Conservation (phyloP, 2,329 filamentous ascomycete genomes). For the Aphanocladium album region DNA sequence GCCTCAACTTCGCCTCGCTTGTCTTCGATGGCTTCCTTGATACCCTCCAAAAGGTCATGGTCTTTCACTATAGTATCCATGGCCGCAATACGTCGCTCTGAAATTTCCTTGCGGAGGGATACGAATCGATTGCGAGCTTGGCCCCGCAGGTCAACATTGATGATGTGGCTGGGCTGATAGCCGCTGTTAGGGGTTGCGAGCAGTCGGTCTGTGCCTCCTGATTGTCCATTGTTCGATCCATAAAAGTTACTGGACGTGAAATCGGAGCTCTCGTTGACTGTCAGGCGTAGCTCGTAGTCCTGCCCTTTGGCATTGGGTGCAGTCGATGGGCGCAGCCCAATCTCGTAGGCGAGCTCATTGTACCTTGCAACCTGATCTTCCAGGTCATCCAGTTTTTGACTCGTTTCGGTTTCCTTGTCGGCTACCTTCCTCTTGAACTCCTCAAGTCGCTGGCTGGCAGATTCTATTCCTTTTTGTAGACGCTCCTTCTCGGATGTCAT, state of each 20-base stretch:
- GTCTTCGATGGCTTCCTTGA: slow-evolving; percentile 95
- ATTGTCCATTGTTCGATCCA: slow-evolving; percentile 30
- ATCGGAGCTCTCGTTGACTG: slow-evolving; percentile 72
- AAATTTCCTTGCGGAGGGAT: slow-evolving; percentile 78
- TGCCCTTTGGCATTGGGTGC: slow-evolving; percentile 80
- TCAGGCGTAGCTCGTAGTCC: slow-evolving; percentile 79
- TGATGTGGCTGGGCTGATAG: slow-evolving; percentile 82
- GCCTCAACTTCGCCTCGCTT: slow-evolving; percentile 90
- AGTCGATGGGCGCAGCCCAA: slow-evolving; percentile 78
- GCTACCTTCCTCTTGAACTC: slow-evolving; percentile 78
- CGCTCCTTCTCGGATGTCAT: slow-evolving; percentile 95
- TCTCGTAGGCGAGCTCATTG: slow-evolving; percentile 92
- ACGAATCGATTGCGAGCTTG: slow-evolving; percentile 75
- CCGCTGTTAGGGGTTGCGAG: slow-evolving; percentile 77
- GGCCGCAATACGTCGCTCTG: slow-evolving; percentile 75
- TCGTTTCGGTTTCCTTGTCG: slow-evolving; percentile 85
- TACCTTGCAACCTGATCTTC: slow-evolving; percentile 85
- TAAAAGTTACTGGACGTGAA: slow-evolving; percentile 62
- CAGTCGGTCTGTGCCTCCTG: slow-evolving; percentile 61
- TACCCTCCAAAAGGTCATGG: slow-evolving; percentile 86
- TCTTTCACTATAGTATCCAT: slow-evolving; percentile 93
- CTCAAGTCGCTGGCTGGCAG: slow-evolving; percentile 69
- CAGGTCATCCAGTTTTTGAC: slow-evolving; percentile 82
- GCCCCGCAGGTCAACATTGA: slow-evolving; percentile 84
- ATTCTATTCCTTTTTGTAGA: slow-evolving; percentile 82